Evolutionary conservation across 2,329 filamentous ascomycete genomes (phyloP).

Genomic region (Pseudogymnoascus sp.): DNA sequence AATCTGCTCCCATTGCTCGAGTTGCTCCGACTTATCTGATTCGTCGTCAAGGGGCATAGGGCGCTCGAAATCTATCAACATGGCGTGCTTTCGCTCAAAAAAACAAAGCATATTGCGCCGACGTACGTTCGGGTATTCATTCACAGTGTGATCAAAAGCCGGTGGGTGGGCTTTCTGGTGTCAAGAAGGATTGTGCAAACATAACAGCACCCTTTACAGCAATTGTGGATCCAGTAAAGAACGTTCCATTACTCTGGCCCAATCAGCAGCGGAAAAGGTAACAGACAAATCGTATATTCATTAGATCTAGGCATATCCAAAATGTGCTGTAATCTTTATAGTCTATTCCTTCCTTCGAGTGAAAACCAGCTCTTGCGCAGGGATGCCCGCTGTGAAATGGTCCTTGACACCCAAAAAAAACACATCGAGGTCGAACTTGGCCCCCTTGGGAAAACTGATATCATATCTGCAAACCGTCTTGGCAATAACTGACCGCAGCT

Average conservation of each 20-base stretch:
- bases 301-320: background rate
- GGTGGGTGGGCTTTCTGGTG: background rate
- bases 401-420: slow-evolving; percentile 15
- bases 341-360: slow-evolving; percentile 4
- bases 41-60: too few relatives aligned
- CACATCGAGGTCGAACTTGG: slow-evolving; percentile 2
- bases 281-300: background rate
- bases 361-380: slow-evolving; percentile 11
- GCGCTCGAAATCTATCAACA: too few relatives aligned
- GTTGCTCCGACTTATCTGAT: too few relatives aligned
- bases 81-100: too few relatives aligned
- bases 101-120: too few relatives aligned
- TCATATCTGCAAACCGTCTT: slow-evolving; percentile 19
- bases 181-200: background rate
- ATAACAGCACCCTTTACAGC: background rate
- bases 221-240: background rate
- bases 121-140: too few relatives aligned
- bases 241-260: background rate
- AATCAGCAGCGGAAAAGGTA: background rate
- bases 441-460: slow-evolving; percentile 20
- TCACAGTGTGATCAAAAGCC: background rate
- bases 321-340: background rate
- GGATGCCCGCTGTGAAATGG: slow-evolving; percentile 14
- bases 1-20: too few relatives aligned
- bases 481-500: slow-evolving; percentile 25